phyloP scores from a whole-genome alignment of 768 basidiomycete genomes.

The Lactarius deliciosus region DNA sequence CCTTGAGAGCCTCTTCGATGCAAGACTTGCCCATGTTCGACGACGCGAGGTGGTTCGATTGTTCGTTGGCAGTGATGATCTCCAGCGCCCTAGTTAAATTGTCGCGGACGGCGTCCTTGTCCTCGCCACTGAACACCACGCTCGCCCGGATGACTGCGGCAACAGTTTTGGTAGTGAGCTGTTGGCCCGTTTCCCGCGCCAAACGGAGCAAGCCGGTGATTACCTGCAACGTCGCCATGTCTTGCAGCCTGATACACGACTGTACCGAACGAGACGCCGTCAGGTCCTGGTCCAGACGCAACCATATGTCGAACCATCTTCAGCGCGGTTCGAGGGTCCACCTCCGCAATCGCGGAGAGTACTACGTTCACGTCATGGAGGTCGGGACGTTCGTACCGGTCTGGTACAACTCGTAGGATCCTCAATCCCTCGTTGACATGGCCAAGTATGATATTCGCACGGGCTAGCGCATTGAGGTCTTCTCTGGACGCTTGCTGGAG shows the following conservation, averaged over 20 bases:
- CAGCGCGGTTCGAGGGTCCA: slow-evolving; percentile 48
- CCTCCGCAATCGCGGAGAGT: slow-evolving; percentile 52
- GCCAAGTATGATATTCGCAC: slow-evolving; percentile 60
- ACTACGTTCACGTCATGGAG: slow-evolving; percentile 64
- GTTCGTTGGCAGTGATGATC: slow-evolving; percentile 42
- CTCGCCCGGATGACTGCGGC: slow-evolving; percentile 30
- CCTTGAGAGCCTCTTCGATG: slow-evolving; percentile 49
- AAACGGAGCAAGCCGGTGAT: slow-evolving; percentile 44
- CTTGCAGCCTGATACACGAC: slow-evolving; percentile 57
- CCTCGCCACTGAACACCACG: slow-evolving; percentile 31
- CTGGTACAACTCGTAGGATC: slow-evolving; percentile 47
- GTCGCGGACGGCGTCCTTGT: slow-evolving; percentile 32
- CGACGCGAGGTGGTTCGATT: slow-evolving; percentile 41
- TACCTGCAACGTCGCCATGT: slow-evolving; percentile 45
- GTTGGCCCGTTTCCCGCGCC: slow-evolving; percentile 40
- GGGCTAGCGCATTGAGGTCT: slow-evolving; percentile 58
- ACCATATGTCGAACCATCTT: slow-evolving; percentile 53
- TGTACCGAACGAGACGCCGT: slow-evolving; percentile 57
- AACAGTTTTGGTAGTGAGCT: slow-evolving; percentile 50
- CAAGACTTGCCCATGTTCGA: slow-evolving; percentile 53
- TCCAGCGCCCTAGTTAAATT: slow-evolving; percentile 45
- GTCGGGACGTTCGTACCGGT: slow-evolving; percentile 56
- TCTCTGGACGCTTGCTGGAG: slow-evolving; percentile 48
- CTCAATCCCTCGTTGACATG: slow-evolving; percentile 47
- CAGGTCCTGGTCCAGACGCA: slow-evolving; percentile 47